Base-by-base conservation (phyloP, 2,329 filamentous ascomycete genomes). In the Colletotrichum kahawae region DNA sequence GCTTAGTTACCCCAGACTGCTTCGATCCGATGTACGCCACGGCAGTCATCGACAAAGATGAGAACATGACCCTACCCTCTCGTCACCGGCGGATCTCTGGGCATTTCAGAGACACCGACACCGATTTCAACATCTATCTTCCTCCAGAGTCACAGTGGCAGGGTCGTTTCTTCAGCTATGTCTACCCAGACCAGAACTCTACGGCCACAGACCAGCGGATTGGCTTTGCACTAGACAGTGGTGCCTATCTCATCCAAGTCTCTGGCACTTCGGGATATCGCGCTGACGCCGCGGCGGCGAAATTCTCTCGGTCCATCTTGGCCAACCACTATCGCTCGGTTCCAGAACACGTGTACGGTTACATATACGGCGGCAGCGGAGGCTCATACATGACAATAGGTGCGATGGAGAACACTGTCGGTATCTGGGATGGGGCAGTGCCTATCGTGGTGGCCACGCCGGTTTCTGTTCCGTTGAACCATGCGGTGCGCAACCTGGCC, bases 51-150 rank as follows among this genome's bases (percentile, higher is more conserved):
- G 56, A 33, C 16, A 31, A 10, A 31, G 56, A 29, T 1, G 56
- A 29, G 8, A 33, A 33, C 3, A 7, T 33, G 29, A 29, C 18
- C 3, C n/a, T 34, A 1, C 78, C 78, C 2, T 29, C 69, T 2
- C 67, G 65, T 5, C 78, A 80, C 48, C 76, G 29, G 10, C 72
- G 29, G 27, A 64, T 80, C 7, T 76, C 77, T 1, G 79, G 78
- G 0, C 74, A 77, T 34, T 80, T 80, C 29, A 34, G 68, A 21
- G 75, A 70, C 10, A 80, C 76, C 0, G n/a, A 27, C 4, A 60
- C 76, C n/a, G 73, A 75, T 57, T 79, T 80, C 38, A 80, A 77
- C 12, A 71, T 80, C 9, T 80, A 79, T 34, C 74, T 79, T 4
- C 77, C 79, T 13, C 60, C 71, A 4, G 62, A 70, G 18, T 54